Evolutionary conservation across 345 rosid species (phyloP).

Genomic region (Carallia brachiata): DNA sequence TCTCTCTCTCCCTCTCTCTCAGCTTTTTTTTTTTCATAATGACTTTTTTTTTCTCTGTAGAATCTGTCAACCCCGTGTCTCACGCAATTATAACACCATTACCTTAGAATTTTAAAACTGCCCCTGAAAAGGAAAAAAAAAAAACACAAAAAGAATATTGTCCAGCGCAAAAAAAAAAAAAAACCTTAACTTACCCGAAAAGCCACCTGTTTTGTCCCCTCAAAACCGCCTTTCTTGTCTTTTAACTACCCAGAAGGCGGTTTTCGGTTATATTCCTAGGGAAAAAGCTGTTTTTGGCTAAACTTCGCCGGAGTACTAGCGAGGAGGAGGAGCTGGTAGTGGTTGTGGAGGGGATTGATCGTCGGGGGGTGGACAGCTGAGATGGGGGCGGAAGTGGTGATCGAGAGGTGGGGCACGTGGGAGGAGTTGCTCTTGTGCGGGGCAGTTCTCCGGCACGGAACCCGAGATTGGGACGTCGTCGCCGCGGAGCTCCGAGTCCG

Average conservation of each 20-base stretch:
- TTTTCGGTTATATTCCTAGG: background rate
- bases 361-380: slow-evolving; percentile 11
- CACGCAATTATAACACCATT: slow-evolving; percentile 23
- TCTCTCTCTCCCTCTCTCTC: background rate
- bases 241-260: background rate
- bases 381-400: slow-evolving; percentile 35
- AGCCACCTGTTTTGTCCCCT: slow-evolving; percentile 21
- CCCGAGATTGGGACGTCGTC: slow-evolving; percentile 69
- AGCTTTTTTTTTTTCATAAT: no score
- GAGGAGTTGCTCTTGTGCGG: slow-evolving; percentile 86
- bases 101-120: background rate
- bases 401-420: slow-evolving; percentile 80
- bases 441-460: slow-evolving; percentile 87
- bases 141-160: no score
- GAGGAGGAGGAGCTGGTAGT: no score
- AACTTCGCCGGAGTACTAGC: background rate
- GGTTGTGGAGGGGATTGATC: background rate
- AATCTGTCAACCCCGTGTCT: slow-evolving; percentile 46
- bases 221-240: slow-evolving; percentile 4
- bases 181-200: slow-evolving; percentile 8
- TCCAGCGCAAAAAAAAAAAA: background rate
- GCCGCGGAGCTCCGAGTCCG: slow-evolving; percentile 79
- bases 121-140: background rate
- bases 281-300: background rate
- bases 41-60: background rate